These are phyloP conservation scores for Juglanconis sp. DNA, from an alignment of 2,329 filamentous ascomycete genomes.

Conservation along the genomic window DNA sequence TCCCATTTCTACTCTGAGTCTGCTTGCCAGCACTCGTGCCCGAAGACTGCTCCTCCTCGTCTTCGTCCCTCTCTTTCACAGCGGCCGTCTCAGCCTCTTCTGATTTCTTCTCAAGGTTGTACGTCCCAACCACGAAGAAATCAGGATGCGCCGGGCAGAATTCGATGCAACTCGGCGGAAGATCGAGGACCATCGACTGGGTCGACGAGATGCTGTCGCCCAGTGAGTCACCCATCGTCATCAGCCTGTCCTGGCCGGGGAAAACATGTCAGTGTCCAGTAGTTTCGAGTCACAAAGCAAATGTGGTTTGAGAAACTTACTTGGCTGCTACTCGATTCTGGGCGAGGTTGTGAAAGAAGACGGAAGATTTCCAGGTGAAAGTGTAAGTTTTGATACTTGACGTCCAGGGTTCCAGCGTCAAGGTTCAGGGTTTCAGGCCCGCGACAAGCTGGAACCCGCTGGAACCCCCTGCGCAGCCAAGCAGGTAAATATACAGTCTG, in stretches of 20 bases:
- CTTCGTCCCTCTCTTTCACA: conserved; percentile 20
- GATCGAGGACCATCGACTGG: conserved; percentile 53
- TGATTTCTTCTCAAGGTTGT: conserved; percentile 61
- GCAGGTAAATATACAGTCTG: too few species aligned
- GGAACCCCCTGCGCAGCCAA: too few species aligned
- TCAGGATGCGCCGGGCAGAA: conserved; percentile 62
- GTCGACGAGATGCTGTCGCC: conserved; percentile 36
- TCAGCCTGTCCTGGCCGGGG: neutral
- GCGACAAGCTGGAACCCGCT: neutral
- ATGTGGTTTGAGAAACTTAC: neutral
- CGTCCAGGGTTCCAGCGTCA: neutral
- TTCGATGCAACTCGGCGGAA: conserved; percentile 76
- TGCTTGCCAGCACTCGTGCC: conserved; percentile 30
- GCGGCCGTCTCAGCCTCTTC: conserved; percentile 19
- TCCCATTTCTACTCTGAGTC: conserved; percentile 67
- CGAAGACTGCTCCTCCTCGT: conserved; percentile 24
- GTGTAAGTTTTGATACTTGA: neutral
- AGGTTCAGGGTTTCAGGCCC: neutral
- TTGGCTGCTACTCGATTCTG: neutral
- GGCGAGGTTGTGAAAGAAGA: neutral
- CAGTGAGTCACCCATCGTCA: conserved; percentile 4
- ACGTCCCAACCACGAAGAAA: conserved; percentile 80
- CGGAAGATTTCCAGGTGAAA: neutral
- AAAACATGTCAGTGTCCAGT: neutral
- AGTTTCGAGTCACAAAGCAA: too few species aligned